Percentiles rank a stretch among this genome's conserved stretches.
These are phyloP conservation scores for Lomentospora prolificans DNA, from an alignment of 2,329 filamentous ascomycete genomes.

Conservation along the genomic window DNA sequence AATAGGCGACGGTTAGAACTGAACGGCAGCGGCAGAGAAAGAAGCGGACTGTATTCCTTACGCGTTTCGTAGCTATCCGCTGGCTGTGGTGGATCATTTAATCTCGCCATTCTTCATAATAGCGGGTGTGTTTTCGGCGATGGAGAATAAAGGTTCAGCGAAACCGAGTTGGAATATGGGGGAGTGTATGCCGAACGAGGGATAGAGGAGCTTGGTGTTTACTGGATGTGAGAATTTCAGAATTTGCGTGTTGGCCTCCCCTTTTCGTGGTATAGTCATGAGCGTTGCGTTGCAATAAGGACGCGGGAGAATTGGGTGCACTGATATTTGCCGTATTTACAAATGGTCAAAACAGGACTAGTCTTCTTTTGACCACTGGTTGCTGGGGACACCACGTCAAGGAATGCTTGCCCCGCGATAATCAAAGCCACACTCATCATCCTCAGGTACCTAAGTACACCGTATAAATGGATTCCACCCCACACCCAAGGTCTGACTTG, in stretches of 20 bases:
- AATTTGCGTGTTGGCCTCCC: not conserved
- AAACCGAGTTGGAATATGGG: not conserved
- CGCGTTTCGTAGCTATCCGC: constrained; percentile 62
- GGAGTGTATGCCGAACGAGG: not conserved
- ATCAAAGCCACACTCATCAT: not conserved
- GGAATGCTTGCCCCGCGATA: not conserved
- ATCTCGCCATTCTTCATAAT: constrained; percentile 59
- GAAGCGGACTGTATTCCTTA: constrained; percentile 33
- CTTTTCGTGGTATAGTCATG: constrained; percentile 1
- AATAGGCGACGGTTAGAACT: not conserved
- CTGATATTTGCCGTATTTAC: constrained; percentile 13
- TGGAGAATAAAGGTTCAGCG: constrained; percentile 1
- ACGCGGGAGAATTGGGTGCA: constrained; percentile 2
- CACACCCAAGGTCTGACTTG: too few species aligned
- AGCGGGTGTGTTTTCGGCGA: not conserved
- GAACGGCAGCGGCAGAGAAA: not conserved
- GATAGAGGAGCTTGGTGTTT: not conserved
- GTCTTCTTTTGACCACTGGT: constrained; percentile 2
- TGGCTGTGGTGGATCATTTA: constrained; percentile 64
- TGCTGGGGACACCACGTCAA: not conserved
- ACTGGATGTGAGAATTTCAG: not conserved
- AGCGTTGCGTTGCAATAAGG: not conserved
- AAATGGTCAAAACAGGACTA: constrained; percentile 17
- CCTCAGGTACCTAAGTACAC: too few species aligned
- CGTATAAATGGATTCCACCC: too few species aligned